Conservation (phyloP, 192 early-diverging fungal genomes). For the Lunasporangiospora selenospora region DNA sequence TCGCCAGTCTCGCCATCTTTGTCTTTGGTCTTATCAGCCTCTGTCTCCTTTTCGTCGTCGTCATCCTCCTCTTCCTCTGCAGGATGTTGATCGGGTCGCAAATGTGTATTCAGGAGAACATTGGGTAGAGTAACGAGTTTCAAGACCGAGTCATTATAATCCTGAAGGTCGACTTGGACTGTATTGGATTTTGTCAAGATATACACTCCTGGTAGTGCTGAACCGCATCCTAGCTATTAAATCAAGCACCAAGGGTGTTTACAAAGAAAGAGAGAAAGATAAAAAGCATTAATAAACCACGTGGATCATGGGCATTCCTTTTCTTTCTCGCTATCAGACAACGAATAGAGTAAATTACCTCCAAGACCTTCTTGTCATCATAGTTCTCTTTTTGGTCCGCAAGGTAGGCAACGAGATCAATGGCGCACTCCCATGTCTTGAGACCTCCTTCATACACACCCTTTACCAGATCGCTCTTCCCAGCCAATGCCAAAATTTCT, state of each 20-base stretch:
- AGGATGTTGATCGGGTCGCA: conserved; percentile 45
- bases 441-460: conserved; percentile 96
- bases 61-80: conserved; percentile 22
- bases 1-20: conserved; percentile 39
- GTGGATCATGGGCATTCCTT: too few relatives aligned
- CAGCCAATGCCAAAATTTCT: conserved; percentile 56
- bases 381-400: conserved; percentile 48
- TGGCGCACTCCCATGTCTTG: conserved; percentile 97
- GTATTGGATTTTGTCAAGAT: conserved; percentile 59
- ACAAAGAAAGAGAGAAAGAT: neutral
- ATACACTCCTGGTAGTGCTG: conserved; percentile 85
- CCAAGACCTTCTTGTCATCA: conserved; percentile 56
- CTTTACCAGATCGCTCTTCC: conserved; percentile 78
- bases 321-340: neutral
- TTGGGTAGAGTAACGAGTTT: conserved; percentile 92
- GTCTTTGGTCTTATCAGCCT: conserved; percentile 18
- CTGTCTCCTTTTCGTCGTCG: conserved; percentile 31
- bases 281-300: neutral
- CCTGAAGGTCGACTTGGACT: conserved; percentile 81
- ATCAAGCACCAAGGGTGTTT: neutral
- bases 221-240: conserved; percentile 87
- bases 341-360: conserved; percentile 41
- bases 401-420: conserved; percentile 83
- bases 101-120: conserved; percentile 79
- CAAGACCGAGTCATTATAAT: conserved; percentile 92